Evolutionary conservation across 108 stramenopile genomes (phyloP).

Genomic region (Fistulifera pelliculosa): DNA sequence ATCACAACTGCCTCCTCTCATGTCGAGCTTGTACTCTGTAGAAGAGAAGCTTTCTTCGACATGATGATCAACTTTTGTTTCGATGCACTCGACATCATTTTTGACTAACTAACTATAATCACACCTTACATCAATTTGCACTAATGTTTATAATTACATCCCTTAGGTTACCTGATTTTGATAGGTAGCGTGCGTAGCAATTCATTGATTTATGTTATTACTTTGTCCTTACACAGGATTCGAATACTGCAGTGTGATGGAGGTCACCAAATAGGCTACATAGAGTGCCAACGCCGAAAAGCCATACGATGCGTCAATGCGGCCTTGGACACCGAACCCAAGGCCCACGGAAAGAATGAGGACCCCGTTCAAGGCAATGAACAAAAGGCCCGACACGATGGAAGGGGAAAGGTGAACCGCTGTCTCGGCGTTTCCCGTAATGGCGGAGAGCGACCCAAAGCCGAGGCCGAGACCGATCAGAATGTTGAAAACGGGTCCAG

Average conservation of each 20-base stretch:
- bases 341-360: slow-evolving; percentile 38
- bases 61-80: too few species aligned
- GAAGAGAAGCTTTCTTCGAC: too few species aligned
- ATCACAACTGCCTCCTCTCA: too few species aligned
- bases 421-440: slow-evolving; percentile 22
- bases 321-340: slow-evolving; percentile 24
- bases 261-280: slow-evolving; percentile 26
- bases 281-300: slow-evolving; percentile 39
- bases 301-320: slow-evolving; percentile 56
- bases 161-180: too few species aligned
- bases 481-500: slow-evolving; percentile 95
- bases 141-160: too few species aligned
- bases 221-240: background rate
- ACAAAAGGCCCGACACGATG: slow-evolving; percentile 52
- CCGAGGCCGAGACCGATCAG: slow-evolving; percentile 73
- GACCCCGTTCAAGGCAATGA: slow-evolving; percentile 53
- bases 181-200: too few species aligned
- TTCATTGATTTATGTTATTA: too few species aligned
- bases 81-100: too few species aligned
- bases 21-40: too few species aligned
- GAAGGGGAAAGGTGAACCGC: slow-evolving; percentile 37
- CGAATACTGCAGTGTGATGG: slow-evolving; percentile 26
- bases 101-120: too few species aligned
- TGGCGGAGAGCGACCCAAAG: slow-evolving; percentile 37
- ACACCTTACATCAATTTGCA: too few species aligned